Conservation (phyloP, 140 eudicot genomes). For the Cichorium intybus region DNA sequence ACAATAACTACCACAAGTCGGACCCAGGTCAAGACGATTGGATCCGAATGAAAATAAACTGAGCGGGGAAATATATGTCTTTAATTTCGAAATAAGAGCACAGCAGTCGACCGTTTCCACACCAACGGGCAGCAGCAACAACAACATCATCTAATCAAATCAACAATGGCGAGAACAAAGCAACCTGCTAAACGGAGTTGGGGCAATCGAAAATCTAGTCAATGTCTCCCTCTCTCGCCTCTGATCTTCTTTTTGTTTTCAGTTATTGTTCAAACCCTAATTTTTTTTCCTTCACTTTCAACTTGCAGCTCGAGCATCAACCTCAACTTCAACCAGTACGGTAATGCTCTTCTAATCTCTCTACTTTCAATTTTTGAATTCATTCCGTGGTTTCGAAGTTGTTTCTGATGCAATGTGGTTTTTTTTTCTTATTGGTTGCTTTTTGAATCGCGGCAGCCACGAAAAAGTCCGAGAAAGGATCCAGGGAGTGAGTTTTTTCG, state of each 20-base stretch:
- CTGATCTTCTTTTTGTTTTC: background rate
- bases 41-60: conserved; percentile 7
- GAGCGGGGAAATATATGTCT: conserved; percentile 29
- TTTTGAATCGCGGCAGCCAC: conserved; percentile 11
- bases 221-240: background rate
- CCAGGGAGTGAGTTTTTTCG: conserved; percentile 16
- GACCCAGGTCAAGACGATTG: background rate
- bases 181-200: conserved; percentile 35
- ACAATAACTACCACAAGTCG: too few species aligned
- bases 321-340: conserved; percentile 27
- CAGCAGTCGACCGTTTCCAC: background rate
- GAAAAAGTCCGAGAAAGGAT: conserved; percentile 5
- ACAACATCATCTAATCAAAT: background rate
- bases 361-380: conserved; percentile 2
- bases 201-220: conserved; percentile 2
- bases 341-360: background rate
- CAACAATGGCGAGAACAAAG: conserved; percentile 44
- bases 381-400: background rate
- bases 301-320: conserved; percentile 21
- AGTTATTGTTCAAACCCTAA: conserved; percentile 29
- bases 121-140: background rate
- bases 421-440: background rate
- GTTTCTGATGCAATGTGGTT: conserved; percentile 4
- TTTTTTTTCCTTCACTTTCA: background rate
- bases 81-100: conserved; percentile 12